A percentile compares a stretch with the other conserved stretches of the same genome.
Conservation (phyloP, 768 basidiomycete species). For the Coprinellus micaceus region DNA sequence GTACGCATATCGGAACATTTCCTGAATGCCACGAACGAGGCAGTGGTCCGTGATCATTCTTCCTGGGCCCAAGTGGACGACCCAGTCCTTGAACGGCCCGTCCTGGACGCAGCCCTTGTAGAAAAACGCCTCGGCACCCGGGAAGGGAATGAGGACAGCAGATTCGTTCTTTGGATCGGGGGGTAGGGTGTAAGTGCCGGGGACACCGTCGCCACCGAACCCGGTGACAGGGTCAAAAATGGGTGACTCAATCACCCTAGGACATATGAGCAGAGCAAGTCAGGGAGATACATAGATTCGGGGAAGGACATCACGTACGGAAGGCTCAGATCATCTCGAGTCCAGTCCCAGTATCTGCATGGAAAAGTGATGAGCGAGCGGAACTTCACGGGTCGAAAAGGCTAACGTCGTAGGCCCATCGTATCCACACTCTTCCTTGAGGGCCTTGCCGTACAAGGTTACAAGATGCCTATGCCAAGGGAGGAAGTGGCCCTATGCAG, state of each 20-base stretch:
- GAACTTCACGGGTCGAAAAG: background rate
- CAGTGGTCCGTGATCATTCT: background rate
- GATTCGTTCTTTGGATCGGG: conserved; percentile 1
- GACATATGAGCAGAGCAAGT: background rate
- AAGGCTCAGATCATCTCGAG: conserved; percentile 14
- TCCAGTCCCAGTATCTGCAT: conserved; percentile 18
- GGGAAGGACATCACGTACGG: background rate
- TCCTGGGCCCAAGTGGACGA: conserved; percentile 3
- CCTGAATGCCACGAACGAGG: conserved; percentile 5
- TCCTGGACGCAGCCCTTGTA: conserved; percentile 4
- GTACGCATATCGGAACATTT: background rate
- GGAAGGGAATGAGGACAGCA: background rate
- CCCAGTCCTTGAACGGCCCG: conserved; percentile 4
- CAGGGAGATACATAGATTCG: too few relatives aligned
- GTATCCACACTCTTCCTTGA: conserved; percentile 25
- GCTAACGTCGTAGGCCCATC: conserved; percentile 22
- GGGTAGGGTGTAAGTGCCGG: conserved; percentile 10
- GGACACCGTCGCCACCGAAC: conserved; percentile 18
- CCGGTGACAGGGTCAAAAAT: conserved; percentile 16
- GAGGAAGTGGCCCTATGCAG: conserved; percentile 26
- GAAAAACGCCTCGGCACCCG: background rate
- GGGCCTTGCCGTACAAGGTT: conserved; percentile 19
- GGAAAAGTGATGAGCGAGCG: background rate
- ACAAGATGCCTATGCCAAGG: conserved; percentile 30
- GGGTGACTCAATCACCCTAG: conserved; percentile 14